Base-by-base conservation (phyloP, 768 basidiomycete genomes). In the Tylopilus subfusipes region DNA sequence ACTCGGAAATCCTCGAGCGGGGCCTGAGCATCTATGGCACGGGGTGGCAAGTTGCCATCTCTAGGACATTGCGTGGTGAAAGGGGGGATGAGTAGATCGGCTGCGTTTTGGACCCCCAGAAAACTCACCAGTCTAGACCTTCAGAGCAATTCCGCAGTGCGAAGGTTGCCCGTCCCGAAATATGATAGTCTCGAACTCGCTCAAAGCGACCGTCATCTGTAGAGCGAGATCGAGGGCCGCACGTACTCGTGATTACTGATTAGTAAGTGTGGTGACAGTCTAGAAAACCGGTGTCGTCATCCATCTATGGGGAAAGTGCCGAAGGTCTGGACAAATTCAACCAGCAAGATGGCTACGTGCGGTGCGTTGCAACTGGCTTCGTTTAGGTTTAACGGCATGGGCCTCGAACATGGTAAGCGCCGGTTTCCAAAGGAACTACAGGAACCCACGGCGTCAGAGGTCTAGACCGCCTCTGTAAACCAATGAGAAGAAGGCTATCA, bases 111-210 rank as follows among this genome's bases (percentile, higher is more conserved):
- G 18, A 16, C 7, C n/a, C 12, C 10, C 22, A 9, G 44, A 14
- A 9, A 18, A n/a, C 13, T 7, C 6, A 24, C 10, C n/a, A 13
- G 51, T 64, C 63, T 46, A 53, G 62, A 50, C 59, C 63, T 42
- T 42, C 24, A 24, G 10, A 31, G 5, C 8, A 33, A 30, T 18
- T 52, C 14, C 36, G 34, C 19, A 31, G 43, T 12, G 40, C 11
- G 50, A 45, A 42, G 4, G 5, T 19, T 11, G 5, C 1, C 44
- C n/a, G 9, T 34, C 19, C 19, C 21, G 18, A 33, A 27, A 22
- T 24, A 45, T 30, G 33, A 52, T 19, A 16, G 53, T 45, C 49
- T 49, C 40, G 55, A 56, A 52, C 48, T 19, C 16, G 16, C 16
- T 18, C 29, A 25, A n/a, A 27, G 47, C 33, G 34, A 36, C 16